Evolutionary conservation across 2,329 filamentous ascomycete genomes (phyloP), one percentile per base, ranked within the genome.

Genomic region (Rugonectria rugulosa): DNA sequence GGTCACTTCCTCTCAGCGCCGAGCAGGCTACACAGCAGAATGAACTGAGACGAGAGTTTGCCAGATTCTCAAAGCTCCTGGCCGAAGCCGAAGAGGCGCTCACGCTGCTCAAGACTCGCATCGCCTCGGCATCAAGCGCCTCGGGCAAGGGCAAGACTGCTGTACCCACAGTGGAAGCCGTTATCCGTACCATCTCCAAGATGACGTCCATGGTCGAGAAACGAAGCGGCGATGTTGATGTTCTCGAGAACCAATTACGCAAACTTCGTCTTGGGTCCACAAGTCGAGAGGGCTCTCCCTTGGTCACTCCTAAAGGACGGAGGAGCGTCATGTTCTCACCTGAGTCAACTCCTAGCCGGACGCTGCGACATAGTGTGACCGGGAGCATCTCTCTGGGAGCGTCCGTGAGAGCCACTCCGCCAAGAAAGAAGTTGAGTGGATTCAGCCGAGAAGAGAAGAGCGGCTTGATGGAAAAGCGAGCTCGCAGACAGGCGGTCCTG

Each of bases 181-280:
- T 99, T 17, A 88, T 93, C 64, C 91, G 90, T 56, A 99, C 95
- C 1, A 96, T 99, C 62, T 81, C 81, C 54, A 97, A 95, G 70
- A 93, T 99, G 89, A 97, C 93, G 27, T 84, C 81, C 56, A 94
- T 97, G 88, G 90, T 90, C 0, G 91, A 98, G 79, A 91, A 92
- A 76, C 90, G 91, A 70, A 95, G 90, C 69, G 91, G 89, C 54
- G 94, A 98, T 66, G 87, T 99, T 47, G 92, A 97, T 71, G 86
- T 97, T 6, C 81, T 98, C 26, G 95, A 98, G 75, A 85, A 88
- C 42, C 91, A 97, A 70, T 86, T 99, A 77, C 87, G 89, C 56
- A 91, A 87, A 70, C 75, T 96, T 19, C 82, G 83, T 6, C 74
- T 91, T 10, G 72, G 74, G 8, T 73, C 78, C 6, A 64, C 59